Base-by-base conservation (phyloP, 306 rosid species). In the Senna siamea region DNA sequence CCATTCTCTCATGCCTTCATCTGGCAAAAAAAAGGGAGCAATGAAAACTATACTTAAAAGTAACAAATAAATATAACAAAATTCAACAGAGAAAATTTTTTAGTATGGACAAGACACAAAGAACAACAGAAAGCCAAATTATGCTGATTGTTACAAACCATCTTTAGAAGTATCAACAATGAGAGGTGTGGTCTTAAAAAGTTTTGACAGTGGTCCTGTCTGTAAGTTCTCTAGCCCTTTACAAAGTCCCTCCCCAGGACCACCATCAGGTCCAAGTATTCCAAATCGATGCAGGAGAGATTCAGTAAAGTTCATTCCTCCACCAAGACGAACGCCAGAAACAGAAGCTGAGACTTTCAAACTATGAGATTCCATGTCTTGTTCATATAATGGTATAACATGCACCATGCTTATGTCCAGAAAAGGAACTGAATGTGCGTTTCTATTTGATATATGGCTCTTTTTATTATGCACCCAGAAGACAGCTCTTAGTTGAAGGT, bases 261-360 rank as follows among this genome's bases (percentile, higher is more conserved):
- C 89, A 77, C 98, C 98, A 85, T 91, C 97, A 69, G 92, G 92
- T 40, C 88, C 96, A 81, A 93, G 91, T 80, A 93, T 85, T 81
- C 98, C 98, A 85, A 93, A 91, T 30, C 90, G 84, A 84, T 82
- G 98, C 81, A 93, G 81, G 78, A 93, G 79, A 56, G 96, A 85
- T 86, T 93, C 98, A 82, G 98, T 74, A 78, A 89, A 91, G 81
- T 86, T 93, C 97, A 93, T 93, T 84, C 98, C 98, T 64, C 97
- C 98, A 74, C 96, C 92, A 70, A 91, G 86, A 63, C 97, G 96
- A 63, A 93, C 87, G 10, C 98, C 97, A 55, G 96, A 89, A 59
- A 93, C 77, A 79, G 89, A 91, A 58, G 97, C 96, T 44, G 89
- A 89, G 76, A 88, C 93, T 78, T 84, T 93, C 78, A 93, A 78